Conservation (phyloP, 2,329 filamentous ascomycete species). For the Penicillium sumatraense region DNA sequence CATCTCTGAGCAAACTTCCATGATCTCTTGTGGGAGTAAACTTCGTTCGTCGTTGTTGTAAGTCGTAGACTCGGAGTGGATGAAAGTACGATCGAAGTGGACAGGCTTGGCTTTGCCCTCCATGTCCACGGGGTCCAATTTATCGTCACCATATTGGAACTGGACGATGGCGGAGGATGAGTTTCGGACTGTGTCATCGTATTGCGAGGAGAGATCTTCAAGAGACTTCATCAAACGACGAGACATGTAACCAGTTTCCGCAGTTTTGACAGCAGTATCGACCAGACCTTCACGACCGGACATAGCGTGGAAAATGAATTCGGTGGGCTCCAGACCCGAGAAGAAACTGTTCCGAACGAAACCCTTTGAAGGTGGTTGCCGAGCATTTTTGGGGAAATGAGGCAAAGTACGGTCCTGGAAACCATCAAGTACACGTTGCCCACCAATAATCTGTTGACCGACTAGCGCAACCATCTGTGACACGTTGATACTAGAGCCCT, state of each 20-base stretch:
- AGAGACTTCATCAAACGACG: conserved; percentile 96
- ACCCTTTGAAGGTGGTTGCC: conserved; percentile 91
- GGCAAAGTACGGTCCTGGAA: conserved; percentile 95
- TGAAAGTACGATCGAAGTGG: conserved; percentile 88
- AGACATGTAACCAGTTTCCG: conserved; percentile 99
- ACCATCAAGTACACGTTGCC: conserved; percentile 88
- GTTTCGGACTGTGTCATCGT: conserved; percentile 93
- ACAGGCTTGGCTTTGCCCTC: conserved; percentile 92
- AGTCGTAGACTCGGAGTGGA: conserved; percentile 74
- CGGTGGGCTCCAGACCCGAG: conserved; percentile 82
- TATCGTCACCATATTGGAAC: conserved; percentile 96
- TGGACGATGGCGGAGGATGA: conserved; percentile 89
- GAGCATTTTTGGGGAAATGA: conserved; percentile 91
- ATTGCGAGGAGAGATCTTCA: conserved; percentile 90
- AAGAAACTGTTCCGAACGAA: conserved; percentile 99
- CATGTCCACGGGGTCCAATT: conserved; percentile 96
- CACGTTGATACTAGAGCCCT: conserved; percentile 96
- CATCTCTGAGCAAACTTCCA: conserved; percentile 68
- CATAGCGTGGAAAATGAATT: conserved; percentile 98
- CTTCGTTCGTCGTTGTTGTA: conserved; percentile 78
- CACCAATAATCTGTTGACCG: conserved; percentile 96
- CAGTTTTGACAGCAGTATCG: conserved; percentile 98
- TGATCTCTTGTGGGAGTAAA: conserved; percentile 75
- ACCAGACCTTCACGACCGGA: conserved; percentile 97
- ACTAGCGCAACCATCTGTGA: conserved; percentile 98